Evolutionary conservation across 1,284 basidiomycete species (phyloP), one percentile per base, ranked within the genome.

Genomic region (Leccinum solheimii): DNA sequence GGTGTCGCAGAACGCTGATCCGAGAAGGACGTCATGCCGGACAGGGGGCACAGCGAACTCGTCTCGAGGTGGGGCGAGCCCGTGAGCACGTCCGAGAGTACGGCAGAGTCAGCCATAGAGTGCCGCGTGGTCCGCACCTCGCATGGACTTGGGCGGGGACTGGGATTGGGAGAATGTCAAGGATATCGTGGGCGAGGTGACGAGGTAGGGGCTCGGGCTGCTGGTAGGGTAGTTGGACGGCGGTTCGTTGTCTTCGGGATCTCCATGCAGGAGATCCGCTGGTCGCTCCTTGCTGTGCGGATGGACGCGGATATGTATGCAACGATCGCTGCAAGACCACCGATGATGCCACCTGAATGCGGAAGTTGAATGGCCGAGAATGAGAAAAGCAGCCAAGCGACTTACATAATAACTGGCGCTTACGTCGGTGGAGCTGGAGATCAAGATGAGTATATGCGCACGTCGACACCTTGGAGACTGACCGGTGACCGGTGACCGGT

Each of bases 351-450:
- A 10, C 30, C 30, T 30, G 30, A 30, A 30, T 30, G 30, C 88
- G 88, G 1, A 59, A 54, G 57, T 60, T 64, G 59, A 60, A 16
- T 14, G 27, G 13, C 34, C 21, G 60, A 53, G 56, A 62, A 53
- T 10, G 23, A 45, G 36, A 19, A 30, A 8, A 49, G 40, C 23
- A 36, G 43, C 7, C 5, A 2, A 19, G 49, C 7, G 40, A 61
- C 77, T 48, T 67, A 3, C 21, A 21, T 21, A 78, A 79, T 89
- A 2, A 86, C 85, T 91, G 2, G 84, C 82, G 6, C 86, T 87
- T 2, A 80, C 76, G 3, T 88, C 89, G 1, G 14, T 16, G 14
- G 14, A 38, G 8, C 36, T 38, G 3, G 62, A 53, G 57, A 62
- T 57, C 14, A 32, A 45, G 16, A 38, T 38, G 36, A 38, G 27